Evolutionary conservation across 495 filamentous ascomycete genomes (phyloP).

Genomic region (Pyronema domesticum): DNA sequence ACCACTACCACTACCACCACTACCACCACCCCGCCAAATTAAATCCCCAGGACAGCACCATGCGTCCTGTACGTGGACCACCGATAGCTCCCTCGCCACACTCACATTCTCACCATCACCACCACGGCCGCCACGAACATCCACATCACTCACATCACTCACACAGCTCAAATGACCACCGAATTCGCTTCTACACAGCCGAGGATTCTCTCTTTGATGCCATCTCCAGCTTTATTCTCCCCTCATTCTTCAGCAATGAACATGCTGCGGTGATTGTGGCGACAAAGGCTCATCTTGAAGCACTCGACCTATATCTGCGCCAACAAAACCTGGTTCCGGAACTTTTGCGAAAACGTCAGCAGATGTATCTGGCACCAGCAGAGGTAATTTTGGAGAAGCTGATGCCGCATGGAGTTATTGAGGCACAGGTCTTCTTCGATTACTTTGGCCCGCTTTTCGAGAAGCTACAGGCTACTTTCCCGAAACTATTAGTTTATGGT

Average conservation of each 20-base stretch:
- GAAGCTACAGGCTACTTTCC: slow-evolving; percentile 15
- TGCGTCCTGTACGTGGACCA: not conserved
- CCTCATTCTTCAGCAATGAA: slow-evolving; percentile 22
- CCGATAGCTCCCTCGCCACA: not conserved
- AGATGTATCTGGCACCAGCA: slow-evolving; percentile 22
- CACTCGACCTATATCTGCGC: slow-evolving; percentile 21
- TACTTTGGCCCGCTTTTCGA: slow-evolving; percentile 18
- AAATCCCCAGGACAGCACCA: not conserved
- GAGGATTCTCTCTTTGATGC: slow-evolving; percentile 21
- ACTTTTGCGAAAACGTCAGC: slow-evolving; percentile 17
- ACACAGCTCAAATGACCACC: slow-evolving; percentile 6
- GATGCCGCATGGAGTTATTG: slow-evolving; percentile 8
- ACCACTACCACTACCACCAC: not conserved
- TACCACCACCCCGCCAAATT: not conserved
- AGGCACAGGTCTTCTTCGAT: slow-evolving; percentile 14
- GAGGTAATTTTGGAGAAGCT: slow-evolving; percentile 17
- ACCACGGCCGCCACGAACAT: not conserved
- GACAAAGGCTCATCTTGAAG: slow-evolving; percentile 21
- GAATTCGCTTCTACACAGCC: slow-evolving; percentile 25
- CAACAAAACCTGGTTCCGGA: slow-evolving; percentile 23
- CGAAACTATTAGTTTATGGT: slow-evolving; percentile 23
- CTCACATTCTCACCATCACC: not conserved
- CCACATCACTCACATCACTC: not conserved
- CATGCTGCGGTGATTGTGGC: slow-evolving; percentile 23
- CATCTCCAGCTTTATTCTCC: slow-evolving; percentile 24